Conservation (phyloP, 2,329 filamentous ascomycete species). For the Alternaria dauci region DNA sequence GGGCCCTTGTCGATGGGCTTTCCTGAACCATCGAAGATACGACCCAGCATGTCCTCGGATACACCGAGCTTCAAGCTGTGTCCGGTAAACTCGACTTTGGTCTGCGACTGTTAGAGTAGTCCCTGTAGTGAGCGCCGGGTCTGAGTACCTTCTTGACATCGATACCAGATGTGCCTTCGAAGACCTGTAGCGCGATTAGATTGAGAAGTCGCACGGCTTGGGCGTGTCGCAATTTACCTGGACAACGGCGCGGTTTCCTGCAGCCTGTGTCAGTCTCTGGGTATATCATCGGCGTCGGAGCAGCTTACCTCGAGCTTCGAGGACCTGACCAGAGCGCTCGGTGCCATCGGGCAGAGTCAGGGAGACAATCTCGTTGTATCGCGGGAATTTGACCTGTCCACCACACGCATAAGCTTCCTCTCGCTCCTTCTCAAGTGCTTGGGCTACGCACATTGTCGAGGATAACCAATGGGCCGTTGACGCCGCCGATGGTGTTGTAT, state of each 20-base stretch:
- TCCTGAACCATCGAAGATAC: constrained; percentile 98
- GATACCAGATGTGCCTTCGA: constrained; percentile 95
- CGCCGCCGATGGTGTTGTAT: constrained; percentile 98
- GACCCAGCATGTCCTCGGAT: constrained; percentile 98
- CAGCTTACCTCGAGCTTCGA: constrained; percentile 89
- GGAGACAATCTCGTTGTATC: constrained; percentile 97
- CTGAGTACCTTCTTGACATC: constrained; percentile 88
- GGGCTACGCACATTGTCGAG: constrained; percentile 81
- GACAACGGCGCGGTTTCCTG: constrained; percentile 92
- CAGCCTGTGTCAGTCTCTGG: constrained; percentile 26
- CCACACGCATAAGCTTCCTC: constrained; percentile 32
- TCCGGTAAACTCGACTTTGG: constrained; percentile 96
- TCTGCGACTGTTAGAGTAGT: constrained; percentile 62
- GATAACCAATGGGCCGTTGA: constrained; percentile 97
- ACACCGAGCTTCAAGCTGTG: constrained; percentile 98
- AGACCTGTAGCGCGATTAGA: constrained; percentile 71
- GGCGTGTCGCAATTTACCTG: constrained; percentile 67
- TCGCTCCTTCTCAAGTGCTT: constrained; percentile 5
- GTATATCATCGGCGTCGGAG: neutral
- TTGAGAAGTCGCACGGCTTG: constrained; percentile 1
- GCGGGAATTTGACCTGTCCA: constrained; percentile 89
- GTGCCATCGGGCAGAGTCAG: constrained; percentile 95
- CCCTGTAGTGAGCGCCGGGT: constrained; percentile 12
- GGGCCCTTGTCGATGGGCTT: constrained; percentile 98
- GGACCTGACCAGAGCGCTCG: constrained; percentile 90